phyloP scores from a whole-genome alignment of 352 stramenopile genomes.

The Pythium scleroteichum region DNA sequence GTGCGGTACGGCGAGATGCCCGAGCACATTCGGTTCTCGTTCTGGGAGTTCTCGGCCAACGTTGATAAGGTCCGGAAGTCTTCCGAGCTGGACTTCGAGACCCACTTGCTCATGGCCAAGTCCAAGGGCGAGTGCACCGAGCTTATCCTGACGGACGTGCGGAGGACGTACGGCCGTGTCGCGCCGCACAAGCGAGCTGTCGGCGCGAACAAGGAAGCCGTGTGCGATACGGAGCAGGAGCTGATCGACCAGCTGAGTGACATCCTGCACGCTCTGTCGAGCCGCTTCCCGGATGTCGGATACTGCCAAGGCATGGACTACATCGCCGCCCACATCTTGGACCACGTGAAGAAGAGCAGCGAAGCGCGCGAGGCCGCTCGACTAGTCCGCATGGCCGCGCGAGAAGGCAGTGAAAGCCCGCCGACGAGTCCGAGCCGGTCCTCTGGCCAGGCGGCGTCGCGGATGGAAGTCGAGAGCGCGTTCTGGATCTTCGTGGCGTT shows the following conservation, averaged over 20 bases:
- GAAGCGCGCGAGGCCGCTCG: slow-evolving; percentile 35
- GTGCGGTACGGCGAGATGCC: slow-evolving; percentile 76
- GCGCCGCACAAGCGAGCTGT: slow-evolving; percentile 70
- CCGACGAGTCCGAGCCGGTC: slow-evolving; percentile 33
- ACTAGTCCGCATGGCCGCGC: slow-evolving; percentile 14
- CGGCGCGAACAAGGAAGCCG: slow-evolving; percentile 54
- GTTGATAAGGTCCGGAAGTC: slow-evolving; percentile 42
- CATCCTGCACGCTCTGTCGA: slow-evolving; percentile 77
- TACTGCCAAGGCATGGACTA: slow-evolving; percentile 91
- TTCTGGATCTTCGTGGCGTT: slow-evolving; percentile 83
- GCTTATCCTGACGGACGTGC: slow-evolving; percentile 82
- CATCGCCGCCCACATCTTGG: slow-evolving; percentile 76
- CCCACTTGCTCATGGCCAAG: slow-evolving; percentile 81
- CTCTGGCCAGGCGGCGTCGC: slow-evolving; percentile 35
- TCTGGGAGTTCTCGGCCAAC: slow-evolving; percentile 69
- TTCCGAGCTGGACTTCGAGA: slow-evolving; percentile 80
- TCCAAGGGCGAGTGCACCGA: slow-evolving; percentile 86
- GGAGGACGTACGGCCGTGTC: slow-evolving; percentile 79
- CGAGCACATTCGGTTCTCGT: slow-evolving; percentile 55
- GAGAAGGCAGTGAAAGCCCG: slow-evolving; percentile 17
- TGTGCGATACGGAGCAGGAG: slow-evolving; percentile 59
- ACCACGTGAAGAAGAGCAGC: slow-evolving; percentile 78
- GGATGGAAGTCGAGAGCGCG: slow-evolving; percentile 62
- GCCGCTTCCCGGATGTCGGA: slow-evolving; percentile 78
- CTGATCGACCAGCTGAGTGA: slow-evolving; percentile 75